These are phyloP conservation scores for Cladophialophora exuberans DNA, from an alignment of 2,329 filamentous ascomycete species.

Conservation along the genomic window DNA sequence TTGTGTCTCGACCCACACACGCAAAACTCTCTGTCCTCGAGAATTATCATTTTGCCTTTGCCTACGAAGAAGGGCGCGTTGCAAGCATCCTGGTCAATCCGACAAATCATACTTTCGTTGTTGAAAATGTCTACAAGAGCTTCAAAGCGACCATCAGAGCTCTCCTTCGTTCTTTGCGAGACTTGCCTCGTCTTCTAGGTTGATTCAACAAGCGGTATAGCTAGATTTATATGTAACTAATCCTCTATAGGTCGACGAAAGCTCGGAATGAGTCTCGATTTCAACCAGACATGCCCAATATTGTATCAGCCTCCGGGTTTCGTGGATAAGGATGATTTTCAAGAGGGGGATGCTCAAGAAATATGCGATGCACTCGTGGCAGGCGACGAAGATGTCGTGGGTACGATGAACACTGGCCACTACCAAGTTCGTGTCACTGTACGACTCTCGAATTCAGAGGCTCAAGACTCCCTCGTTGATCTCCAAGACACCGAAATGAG, in stretches of 20 bases:
- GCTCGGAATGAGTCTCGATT: constrained; percentile 50
- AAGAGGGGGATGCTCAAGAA: constrained; percentile 8
- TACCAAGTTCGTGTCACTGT: constrained; percentile 21
- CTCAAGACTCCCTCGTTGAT: constrained; percentile 5
- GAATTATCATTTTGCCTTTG: constrained; percentile 54
- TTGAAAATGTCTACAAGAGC: constrained; percentile 43
- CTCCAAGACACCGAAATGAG: constrained; percentile 26
- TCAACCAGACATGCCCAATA: constrained; percentile 44
- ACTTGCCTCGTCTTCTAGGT: constrained; percentile 48
- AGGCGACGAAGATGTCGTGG: constrained; percentile 8
- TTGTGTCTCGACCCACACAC: constrained; percentile 46
- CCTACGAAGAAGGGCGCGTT: constrained; percentile 43
- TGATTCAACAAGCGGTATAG: not conserved
- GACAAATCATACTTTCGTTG: constrained; percentile 37
- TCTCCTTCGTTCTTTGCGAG: constrained; percentile 43
- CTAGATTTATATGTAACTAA: constrained; percentile 11
- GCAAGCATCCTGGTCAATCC: constrained; percentile 36
- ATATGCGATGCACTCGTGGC: constrained; percentile 21
- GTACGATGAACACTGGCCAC: constrained; percentile 21
- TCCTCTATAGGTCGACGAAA: constrained; percentile 35
- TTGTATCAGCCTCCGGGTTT: constrained; percentile 42
- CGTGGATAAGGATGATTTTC: constrained; percentile 17
- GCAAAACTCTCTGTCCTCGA: constrained; percentile 48
- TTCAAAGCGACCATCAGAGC: constrained; percentile 49
- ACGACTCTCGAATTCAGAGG: not conserved